Percentiles rank a stretch among this genome's conserved stretches.
Evolutionary conservation across 345 rosid species (phyloP).

Genomic region (Triadica sebifera): DNA sequence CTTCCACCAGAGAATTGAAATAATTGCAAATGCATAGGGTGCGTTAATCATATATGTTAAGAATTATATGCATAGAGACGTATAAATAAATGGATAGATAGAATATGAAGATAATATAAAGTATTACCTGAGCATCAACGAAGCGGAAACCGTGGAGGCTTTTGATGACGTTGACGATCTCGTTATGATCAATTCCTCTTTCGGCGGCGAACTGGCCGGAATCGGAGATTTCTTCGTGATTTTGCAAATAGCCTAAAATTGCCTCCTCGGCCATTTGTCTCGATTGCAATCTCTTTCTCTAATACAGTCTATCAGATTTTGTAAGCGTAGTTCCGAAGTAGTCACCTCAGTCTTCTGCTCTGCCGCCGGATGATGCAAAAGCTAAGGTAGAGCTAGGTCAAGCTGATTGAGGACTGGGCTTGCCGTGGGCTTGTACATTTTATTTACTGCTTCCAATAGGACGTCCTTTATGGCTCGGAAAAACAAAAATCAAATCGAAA

Average conservation of each 20-base stretch:
- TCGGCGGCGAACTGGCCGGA: slow-evolving; percentile 65
- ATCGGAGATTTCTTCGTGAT: slow-evolving; percentile 52
- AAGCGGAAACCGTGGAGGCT: slow-evolving; percentile 79
- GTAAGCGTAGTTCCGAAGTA: not conserved
- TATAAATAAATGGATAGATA: not conserved
- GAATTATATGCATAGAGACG: too few relatives aligned
- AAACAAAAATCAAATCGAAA: too few relatives aligned
- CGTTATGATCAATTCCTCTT: slow-evolving; percentile 56
- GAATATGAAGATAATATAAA: not conserved
- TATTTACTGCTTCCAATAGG: too few relatives aligned
- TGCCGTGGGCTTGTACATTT: too few relatives aligned
- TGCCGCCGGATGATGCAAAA: not conserved
- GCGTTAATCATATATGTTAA: not conserved
- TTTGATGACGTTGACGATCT: slow-evolving; percentile 68
- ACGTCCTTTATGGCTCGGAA: too few relatives aligned
- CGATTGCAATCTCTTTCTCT: not conserved
- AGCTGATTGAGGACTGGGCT: not conserved
- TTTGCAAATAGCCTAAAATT: slow-evolving; percentile 52
- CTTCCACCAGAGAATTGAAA: not conserved
- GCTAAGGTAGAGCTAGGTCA: not conserved
- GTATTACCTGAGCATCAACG: slow-evolving; percentile 58
- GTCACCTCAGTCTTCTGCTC: not conserved
- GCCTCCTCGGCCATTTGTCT: slow-evolving; percentile 66
- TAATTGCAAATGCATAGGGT: not conserved
- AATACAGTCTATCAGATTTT: not conserved